phyloP scores from a whole-genome alignment of 768 basidiomycete species.

The Boletus subcaerulescens region DNA sequence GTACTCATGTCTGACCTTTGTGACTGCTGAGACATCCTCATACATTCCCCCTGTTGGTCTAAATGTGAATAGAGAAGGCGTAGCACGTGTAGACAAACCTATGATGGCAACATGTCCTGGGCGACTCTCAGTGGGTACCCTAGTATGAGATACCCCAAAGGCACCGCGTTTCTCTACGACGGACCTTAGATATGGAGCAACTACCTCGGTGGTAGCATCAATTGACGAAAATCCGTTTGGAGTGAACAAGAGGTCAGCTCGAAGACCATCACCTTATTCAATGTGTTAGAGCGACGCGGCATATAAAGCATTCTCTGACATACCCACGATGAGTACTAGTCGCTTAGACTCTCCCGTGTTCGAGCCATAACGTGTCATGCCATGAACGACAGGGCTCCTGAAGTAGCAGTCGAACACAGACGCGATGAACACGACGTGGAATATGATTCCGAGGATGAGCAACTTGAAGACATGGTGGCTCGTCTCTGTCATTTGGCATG shows the following conservation, averaged over 20 bases:
- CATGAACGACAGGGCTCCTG: slow-evolving; percentile 76
- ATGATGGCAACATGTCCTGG: slow-evolving; percentile 90
- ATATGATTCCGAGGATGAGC: slow-evolving; percentile 65
- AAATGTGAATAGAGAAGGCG: slow-evolving; percentile 2
- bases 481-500: slow-evolving; percentile 16
- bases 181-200: slow-evolving; percentile 72
- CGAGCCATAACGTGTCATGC: slow-evolving; percentile 59
- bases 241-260: slow-evolving; percentile 76
- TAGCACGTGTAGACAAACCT: slow-evolving; percentile 38
- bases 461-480: slow-evolving; percentile 34
- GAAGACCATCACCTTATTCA: slow-evolving; percentile 69
- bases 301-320: slow-evolving; percentile 11
- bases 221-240: slow-evolving; percentile 53
- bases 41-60: slow-evolving; percentile 77
- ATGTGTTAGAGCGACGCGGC: background rate
- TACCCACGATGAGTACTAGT: slow-evolving; percentile 78
- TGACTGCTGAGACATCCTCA: slow-evolving; percentile 86
- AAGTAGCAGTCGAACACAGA: slow-evolving; percentile 89
- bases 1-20: slow-evolving; percentile 50
- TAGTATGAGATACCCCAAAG: slow-evolving; percentile 82
- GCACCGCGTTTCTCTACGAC: slow-evolving; percentile 67
- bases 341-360: slow-evolving; percentile 57
- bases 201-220: slow-evolving; percentile 52
- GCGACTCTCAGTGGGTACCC: slow-evolving; percentile 83
- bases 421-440: slow-evolving; percentile 70